Evolutionary conservation across 306 rosid species (phyloP).

Genomic region (Vicia villosa): DNA sequence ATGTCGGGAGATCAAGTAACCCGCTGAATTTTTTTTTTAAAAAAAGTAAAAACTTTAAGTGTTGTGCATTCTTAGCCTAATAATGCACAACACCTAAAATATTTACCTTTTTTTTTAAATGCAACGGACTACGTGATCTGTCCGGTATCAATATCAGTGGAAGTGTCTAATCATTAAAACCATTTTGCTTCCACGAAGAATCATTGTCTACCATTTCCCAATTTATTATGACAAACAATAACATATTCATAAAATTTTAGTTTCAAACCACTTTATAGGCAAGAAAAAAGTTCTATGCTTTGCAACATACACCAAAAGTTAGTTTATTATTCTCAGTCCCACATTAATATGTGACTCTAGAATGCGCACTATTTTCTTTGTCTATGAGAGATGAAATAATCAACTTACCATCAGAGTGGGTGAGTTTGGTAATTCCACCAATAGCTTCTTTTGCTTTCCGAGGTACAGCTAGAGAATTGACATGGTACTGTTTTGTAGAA

Average conservation of each 20-base stretch:
- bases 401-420: conserved; percentile 83
- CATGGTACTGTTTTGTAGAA: conserved; percentile 82
- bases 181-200: conserved; percentile 2
- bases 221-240: conserved; percentile 14
- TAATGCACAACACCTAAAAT: background rate
- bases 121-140: background rate
- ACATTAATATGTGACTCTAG: conserved; percentile 1
- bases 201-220: conserved; percentile 3
- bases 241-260: conserved; percentile 26
- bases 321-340: conserved; percentile 25
- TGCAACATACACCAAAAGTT: conserved; percentile 9
- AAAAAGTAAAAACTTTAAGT: too few relatives aligned
- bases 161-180: conserved; percentile 16
- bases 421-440: conserved; percentile 90
- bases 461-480: conserved; percentile 94
- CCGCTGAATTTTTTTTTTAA: too few relatives aligned
- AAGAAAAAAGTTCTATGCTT: conserved; percentile 9
- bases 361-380: conserved; percentile 28
- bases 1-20: too few relatives aligned
- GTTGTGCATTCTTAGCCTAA: background rate
- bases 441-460: conserved; percentile 99
- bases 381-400: conserved; percentile 26
- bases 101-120: background rate
- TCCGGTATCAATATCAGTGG: conserved; percentile 12
- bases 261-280: conserved; percentile 21